phyloP scores from a whole-genome alignment of 768 basidiomycete genomes.

The Collybia sordida region DNA sequence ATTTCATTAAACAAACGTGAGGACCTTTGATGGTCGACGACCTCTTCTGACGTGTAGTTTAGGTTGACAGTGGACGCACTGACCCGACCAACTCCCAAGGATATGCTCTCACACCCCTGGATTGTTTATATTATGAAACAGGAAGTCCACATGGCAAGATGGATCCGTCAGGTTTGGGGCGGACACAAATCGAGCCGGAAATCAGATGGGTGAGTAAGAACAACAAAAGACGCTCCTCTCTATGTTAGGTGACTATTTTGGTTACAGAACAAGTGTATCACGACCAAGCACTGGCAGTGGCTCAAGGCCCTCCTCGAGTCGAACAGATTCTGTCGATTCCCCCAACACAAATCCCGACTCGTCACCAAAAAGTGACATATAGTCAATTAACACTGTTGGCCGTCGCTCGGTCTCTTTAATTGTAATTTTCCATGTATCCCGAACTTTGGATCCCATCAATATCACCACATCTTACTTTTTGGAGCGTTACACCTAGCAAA shows the following conservation, averaged over 20 bases:
- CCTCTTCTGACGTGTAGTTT: slow-evolving; percentile 4
- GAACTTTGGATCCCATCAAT: slow-evolving; percentile 4
- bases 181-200: slow-evolving; percentile 57
- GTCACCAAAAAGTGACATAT: slow-evolving; percentile 9
- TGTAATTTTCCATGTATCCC: slow-evolving; percentile 1
- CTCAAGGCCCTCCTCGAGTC: slow-evolving; percentile 19
- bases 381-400: not conserved
- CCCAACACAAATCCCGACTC: slow-evolving; percentile 11
- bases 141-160: slow-evolving; percentile 86
- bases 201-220: slow-evolving; percentile 43
- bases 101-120: slow-evolving; percentile 86
- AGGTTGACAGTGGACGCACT: slow-evolving; percentile 56
- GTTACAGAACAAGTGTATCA: slow-evolving; percentile 22
- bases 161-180: slow-evolving; percentile 84
- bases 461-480: not conserved
- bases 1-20: slow-evolving; percentile 85
- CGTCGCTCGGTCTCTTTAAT: not conserved
- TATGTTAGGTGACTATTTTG: not conserved
- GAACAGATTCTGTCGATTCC: slow-evolving; percentile 11
- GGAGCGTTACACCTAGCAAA: slow-evolving; percentile 7
- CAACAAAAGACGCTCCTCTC: not conserved
- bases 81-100: slow-evolving; percentile 76
- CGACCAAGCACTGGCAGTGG: slow-evolving; percentile 28
- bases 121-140: slow-evolving; percentile 72
- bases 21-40: not conserved